A percentile compares a stretch with the other conserved stretches of the same genome.
Conservation (phyloP, 805 yeast species). For the Jamesozyma hellenica region DNA sequence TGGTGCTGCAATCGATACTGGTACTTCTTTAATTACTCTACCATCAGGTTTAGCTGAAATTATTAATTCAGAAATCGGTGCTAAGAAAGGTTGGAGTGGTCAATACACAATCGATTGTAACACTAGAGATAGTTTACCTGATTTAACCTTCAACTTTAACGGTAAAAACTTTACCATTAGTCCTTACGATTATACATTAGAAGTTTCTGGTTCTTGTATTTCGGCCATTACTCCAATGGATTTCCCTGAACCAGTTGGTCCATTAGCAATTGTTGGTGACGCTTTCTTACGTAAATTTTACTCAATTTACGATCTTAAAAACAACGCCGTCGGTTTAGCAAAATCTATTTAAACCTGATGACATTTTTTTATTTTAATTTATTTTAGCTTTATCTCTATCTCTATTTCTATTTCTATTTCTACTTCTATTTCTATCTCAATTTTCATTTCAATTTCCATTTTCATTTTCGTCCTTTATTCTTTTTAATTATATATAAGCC, state of each 20-base stretch:
- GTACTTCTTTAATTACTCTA: slow-evolving; percentile 90
- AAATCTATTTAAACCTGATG: slow-evolving; percentile 53
- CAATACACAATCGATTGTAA: slow-evolving; percentile 92
- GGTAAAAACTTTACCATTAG: slow-evolving; percentile 87
- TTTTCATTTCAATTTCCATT: too few species aligned
- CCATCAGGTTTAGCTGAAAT: slow-evolving; percentile 95
- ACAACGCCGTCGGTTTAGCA: slow-evolving; percentile 92
- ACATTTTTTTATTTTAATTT: background rate
- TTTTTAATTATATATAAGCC: background rate
- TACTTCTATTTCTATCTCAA: background rate
- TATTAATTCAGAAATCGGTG: slow-evolving; percentile 91
- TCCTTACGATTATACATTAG: slow-evolving; percentile 88
- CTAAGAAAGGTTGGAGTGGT: slow-evolving; percentile 94
- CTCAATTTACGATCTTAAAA: slow-evolving; percentile 84
- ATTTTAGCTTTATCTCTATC: background rate
- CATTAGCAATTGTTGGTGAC: slow-evolving; percentile 92
- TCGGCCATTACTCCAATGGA: slow-evolving; percentile 97
- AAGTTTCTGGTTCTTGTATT: slow-evolving; percentile 89
- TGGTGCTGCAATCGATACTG: slow-evolving; percentile 98
- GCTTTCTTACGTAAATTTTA: slow-evolving; percentile 93
- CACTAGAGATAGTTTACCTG: slow-evolving; percentile 75
- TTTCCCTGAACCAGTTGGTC: slow-evolving; percentile 94
- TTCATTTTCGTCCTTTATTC: too few species aligned
- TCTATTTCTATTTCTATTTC: too few species aligned
- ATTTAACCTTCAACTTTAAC: slow-evolving; percentile 77